A percentile compares a stretch with the other conserved stretches of the same genome.
Conservation (phyloP, 2,329 filamentous ascomycete genomes). For the Aspergillus tamarii region DNA sequence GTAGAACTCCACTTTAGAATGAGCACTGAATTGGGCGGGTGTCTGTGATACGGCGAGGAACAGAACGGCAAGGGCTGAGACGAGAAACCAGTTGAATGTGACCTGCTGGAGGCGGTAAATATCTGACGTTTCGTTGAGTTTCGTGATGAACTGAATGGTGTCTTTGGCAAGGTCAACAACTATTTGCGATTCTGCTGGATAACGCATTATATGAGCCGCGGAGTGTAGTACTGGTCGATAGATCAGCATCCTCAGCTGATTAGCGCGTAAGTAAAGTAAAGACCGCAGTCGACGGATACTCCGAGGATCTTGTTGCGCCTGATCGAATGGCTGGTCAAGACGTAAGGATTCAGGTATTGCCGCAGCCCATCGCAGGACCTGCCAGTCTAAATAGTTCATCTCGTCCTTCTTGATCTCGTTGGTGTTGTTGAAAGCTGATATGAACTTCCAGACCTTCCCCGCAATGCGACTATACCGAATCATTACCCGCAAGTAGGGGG, state of each 20-base stretch:
- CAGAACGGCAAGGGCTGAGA: constrained; percentile 64
- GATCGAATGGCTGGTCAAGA: constrained; percentile 58
- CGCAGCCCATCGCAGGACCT: constrained; percentile 82
- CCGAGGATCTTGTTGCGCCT: constrained; percentile 49
- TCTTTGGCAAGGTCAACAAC: constrained; percentile 67
- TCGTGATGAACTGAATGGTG: constrained; percentile 62
- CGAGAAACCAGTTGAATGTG: constrained; percentile 68
- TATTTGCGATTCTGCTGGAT: constrained; percentile 71
- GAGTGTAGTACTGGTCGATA: constrained; percentile 83
- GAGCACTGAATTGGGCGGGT: constrained; percentile 59
- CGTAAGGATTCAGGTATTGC: constrained; percentile 66
- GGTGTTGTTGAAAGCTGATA: constrained; percentile 69
- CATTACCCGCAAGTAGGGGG: constrained; percentile 81
- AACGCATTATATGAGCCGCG: constrained; percentile 72
- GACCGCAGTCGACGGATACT: constrained; percentile 74
- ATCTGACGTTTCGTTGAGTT: constrained; percentile 62
- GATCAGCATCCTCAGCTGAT: constrained; percentile 86
- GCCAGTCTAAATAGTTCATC: constrained; percentile 77
- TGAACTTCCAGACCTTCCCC: constrained; percentile 81
- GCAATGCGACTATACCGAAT: constrained; percentile 79
- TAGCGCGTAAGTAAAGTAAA: constrained; percentile 82
- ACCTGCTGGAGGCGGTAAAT: constrained; percentile 66
- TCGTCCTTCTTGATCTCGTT: constrained; percentile 71
- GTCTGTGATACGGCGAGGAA: constrained; percentile 67
- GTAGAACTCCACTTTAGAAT: constrained; percentile 66